Percentiles rank a stretch among this genome's conserved stretches.
Evolutionary conservation across 2,329 filamentous ascomycete species (phyloP).

Genomic region (Aureobasidium subglaciale): DNA sequence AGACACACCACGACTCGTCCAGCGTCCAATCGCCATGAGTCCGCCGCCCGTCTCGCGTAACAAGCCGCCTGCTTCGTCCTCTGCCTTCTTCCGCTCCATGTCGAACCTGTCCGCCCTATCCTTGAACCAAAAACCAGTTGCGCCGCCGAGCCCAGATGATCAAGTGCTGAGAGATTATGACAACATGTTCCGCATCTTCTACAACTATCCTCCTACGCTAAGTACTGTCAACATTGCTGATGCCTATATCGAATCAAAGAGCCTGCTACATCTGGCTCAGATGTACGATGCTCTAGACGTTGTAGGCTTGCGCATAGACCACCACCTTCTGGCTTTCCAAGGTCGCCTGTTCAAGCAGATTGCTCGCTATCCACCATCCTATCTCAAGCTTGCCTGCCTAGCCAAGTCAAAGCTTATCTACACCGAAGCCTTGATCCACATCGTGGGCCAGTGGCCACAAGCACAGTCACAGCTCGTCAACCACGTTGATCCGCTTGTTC

Average conservation of each 20-base stretch:
- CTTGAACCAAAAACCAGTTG: conserved; percentile 36
- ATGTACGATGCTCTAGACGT: conserved; percentile 88
- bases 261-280: conserved; percentile 79
- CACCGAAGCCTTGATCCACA: conserved; percentile 76
- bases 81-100: conserved; percentile 79
- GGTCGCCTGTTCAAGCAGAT: conserved; percentile 91
- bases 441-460: conserved; percentile 87
- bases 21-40: conserved; percentile 39
- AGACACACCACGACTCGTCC: conserved; percentile 81
- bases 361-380: conserved; percentile 89
- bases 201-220: conserved; percentile 78
- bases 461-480: conserved; percentile 70
- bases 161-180: conserved; percentile 88
- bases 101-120: conserved; percentile 62
- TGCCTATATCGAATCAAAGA: conserved; percentile 90
- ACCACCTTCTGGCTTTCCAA: conserved; percentile 88
- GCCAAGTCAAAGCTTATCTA: conserved; percentile 74
- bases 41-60: conserved; percentile 51
- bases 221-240: conserved; percentile 85
- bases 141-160: conserved; percentile 50
- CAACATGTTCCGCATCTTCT: conserved; percentile 91
- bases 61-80: conserved; percentile 56
- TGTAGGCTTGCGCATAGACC: conserved; percentile 82
- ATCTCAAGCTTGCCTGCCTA: conserved; percentile 81
- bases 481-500: conserved; percentile 64